These are phyloP conservation scores for Plenodomus lindquistii DNA, from an alignment of 2,329 filamentous ascomycete species.

Conservation along the genomic window DNA sequence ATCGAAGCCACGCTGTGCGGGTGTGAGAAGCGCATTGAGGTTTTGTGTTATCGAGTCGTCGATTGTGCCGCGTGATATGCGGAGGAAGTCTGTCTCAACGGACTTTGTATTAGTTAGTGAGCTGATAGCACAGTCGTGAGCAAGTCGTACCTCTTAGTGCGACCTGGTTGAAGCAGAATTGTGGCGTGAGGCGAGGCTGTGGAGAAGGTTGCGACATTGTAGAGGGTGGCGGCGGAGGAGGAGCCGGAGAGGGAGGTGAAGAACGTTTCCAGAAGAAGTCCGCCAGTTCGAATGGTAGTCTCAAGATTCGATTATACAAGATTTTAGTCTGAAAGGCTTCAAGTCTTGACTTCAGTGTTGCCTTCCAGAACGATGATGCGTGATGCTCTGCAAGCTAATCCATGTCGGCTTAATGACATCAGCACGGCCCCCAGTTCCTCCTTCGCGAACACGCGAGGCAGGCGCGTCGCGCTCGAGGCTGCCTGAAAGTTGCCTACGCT, in stretches of 20 bases:
- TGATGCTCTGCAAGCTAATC: conserved; percentile 10
- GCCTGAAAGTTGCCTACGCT: conserved; percentile 21
- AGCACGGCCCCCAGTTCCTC: conserved; percentile 24
- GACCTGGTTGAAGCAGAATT: conserved; percentile 58
- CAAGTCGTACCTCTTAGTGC: conserved; percentile 50
- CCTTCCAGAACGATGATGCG: conserved; percentile 14
- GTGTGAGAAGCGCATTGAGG: conserved; percentile 84
- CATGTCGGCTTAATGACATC: conserved; percentile 36
- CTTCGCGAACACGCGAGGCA: conserved; percentile 28
- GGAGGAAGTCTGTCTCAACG: conserved; percentile 75
- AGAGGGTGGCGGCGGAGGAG: conserved; percentile 9
- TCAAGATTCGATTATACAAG: too few species aligned
- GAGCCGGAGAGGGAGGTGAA: conserved; percentile 10
- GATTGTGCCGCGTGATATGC: conserved; percentile 78
- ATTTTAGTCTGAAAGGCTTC: background rate
- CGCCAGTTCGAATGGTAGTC: conserved; percentile 37
- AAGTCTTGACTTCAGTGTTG: background rate
- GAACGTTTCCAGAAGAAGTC: conserved; percentile 36
- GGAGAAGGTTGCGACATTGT: conserved; percentile 49
- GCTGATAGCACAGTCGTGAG: conserved; percentile 8
- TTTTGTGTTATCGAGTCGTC: conserved; percentile 95
- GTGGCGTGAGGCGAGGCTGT: conserved; percentile 49
- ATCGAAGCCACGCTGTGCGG: conserved; percentile 73
- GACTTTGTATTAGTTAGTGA: conserved; percentile 41
- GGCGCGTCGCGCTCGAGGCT: conserved; percentile 33